A percentile compares a stretch with the other conserved stretches of the same genome.
Conservation (phyloP, 1,284 basidiomycete species). For the Coniferiporia sulphurascens region DNA sequence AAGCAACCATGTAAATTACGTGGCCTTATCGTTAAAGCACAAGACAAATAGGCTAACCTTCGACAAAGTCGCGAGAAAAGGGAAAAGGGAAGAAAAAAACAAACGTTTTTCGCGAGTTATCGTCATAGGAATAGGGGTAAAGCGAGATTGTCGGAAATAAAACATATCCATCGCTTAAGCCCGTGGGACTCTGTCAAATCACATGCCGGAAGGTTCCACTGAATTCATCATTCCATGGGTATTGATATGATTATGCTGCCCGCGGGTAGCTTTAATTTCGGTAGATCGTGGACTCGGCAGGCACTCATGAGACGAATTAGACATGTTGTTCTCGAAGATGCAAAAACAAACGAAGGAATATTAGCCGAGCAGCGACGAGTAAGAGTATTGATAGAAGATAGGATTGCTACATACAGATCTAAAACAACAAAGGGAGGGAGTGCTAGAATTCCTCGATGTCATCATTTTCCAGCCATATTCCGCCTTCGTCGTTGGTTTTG, state of each 20-base stretch:
- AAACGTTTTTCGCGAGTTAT: not conserved
- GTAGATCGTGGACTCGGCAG: too few species aligned
- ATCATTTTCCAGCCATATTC: constrained; percentile 63
- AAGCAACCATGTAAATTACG: not conserved
- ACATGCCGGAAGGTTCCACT: not conserved
- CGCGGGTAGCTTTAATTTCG: too few species aligned
- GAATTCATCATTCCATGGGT: too few species aligned
- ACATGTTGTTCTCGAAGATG: too few species aligned
- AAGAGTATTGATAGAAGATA: too few species aligned
- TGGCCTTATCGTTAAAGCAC: not conserved
- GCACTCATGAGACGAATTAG: too few species aligned
- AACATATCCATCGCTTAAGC: not conserved
- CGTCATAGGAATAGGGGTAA: not conserved
- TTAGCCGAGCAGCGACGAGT: too few species aligned
- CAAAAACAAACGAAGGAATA: too few species aligned
- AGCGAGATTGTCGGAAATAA: not conserved
- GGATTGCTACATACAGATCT: not conserved
- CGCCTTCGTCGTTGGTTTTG: constrained; percentile 21
- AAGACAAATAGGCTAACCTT: not conserved
- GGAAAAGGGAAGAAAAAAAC: not conserved
- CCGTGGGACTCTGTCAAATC: not conserved
- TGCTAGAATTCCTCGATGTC: constrained; percentile 56
- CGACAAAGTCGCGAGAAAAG: not conserved
- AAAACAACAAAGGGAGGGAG: not conserved
- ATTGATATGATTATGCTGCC: too few species aligned